Base-by-base conservation (phyloP, 2,329 filamentous ascomycete species). In the Aspergillus pseudotamarii region DNA sequence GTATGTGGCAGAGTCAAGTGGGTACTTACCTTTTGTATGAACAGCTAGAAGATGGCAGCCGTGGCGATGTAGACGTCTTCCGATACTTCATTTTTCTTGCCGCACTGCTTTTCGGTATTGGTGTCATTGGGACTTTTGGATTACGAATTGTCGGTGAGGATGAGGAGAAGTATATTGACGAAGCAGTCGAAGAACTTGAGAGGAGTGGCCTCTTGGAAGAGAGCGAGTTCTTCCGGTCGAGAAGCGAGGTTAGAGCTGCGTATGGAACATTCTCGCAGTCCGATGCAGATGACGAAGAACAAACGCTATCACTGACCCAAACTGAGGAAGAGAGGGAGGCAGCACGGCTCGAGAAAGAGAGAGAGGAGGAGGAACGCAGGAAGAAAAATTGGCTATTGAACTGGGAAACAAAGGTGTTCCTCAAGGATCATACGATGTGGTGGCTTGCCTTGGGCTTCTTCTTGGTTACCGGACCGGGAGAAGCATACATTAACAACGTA, bases 371-470 rank as follows among this genome's bases (percentile, higher is more conserved):
- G 67, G 85, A 88, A 69, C 79, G 85, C 45, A 83, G 88, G 66
- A 96, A 94, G 83, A 97, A 97, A 83, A 89, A 89, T 19, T 95
- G 91, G 89, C 84, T 97, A 4, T 85, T 98, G 69, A 98, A 98
- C 71, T 92, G 92, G 51, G 94, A 97, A 76, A 98, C 95, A 0
- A 85, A 89, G 14, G 84, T 88, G 4, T 99, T 98, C 76, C 84
- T 99, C 11, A 85, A 87, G 28, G 95, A 99, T 70, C 89, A 86
- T 64, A 97, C 93, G 14, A 98, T 98, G 94, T 99, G 94, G 94
- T 91, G 89, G 75, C 90, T 99, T 69, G 93, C 94, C 0, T 82
- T 89, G 0, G 94, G 93, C 23, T 98, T 99, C 79, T 92, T 98
- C 78, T 86, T 98, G 66, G 92, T 97, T 70, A 92, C 94, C 59